Base-by-base conservation (phyloP, 495 filamentous ascomycete species). In the Haplographium delicatum region DNA sequence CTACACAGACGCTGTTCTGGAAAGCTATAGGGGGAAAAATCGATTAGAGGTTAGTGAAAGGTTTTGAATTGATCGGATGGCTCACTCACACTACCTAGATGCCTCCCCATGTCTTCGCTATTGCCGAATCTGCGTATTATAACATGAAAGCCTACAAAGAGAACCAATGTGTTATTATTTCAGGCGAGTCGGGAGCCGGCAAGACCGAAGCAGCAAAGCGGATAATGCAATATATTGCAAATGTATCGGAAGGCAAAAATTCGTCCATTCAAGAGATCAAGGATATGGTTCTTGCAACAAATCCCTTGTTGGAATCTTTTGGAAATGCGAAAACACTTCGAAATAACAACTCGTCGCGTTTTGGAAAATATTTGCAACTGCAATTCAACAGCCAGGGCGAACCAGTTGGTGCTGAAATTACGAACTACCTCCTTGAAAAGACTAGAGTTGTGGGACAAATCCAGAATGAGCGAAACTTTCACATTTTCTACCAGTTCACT, bases 121-220 rank as follows among this genome's bases (percentile, higher is more conserved):
- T 97, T 63, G 94, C 94, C 58, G 94, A 99, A 69, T 85, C 89
- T 3, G 71, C 91, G 42, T 97, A 99, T 72, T 96, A 97, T 71
- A 96, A 99, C 74, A 97, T 99, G 94, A 96, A 96, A 57, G 91
- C 88, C 15, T 97, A 99, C 76, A 91, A 91, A 61, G 94, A 97
- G 53, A 97, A 97, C 71, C 94, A 99, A 63, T 99, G 94, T 71
- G 91, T 99, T 44, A 99, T 99, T 65, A 99, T 99, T 53, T 96
- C 91, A 44, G 94, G 94, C 56, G 94, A 99, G 73, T 97, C 94
- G 7, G 94, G 94, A 51, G 94, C 94, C 9, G 94, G 94, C 60
- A 99, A 99, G 72, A 99, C 94, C n/a, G 94, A 99, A 66, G 94
- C 94, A 0, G 94, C 94, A 44, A 99, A 99, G 75, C 82, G 91